phyloP scores from a whole-genome alignment of 2,329 filamentous ascomycete genomes.

The Hymenoscyphus infarciens region DNA sequence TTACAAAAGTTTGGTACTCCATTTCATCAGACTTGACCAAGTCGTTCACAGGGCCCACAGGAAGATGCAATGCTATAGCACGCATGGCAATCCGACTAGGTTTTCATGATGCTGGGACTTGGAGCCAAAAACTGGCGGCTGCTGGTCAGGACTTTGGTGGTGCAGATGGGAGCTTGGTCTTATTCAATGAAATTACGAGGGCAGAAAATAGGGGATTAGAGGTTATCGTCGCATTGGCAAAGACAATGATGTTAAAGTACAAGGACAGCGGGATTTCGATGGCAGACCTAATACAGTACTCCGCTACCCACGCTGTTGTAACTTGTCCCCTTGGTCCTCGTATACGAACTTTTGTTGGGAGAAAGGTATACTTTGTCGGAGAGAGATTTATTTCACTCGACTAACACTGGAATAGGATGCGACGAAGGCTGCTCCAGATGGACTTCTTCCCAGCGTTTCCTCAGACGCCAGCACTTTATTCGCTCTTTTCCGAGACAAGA shows the following conservation, averaged over 20 bases:
- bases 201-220: conserved; percentile 47
- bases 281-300: conserved; percentile 53
- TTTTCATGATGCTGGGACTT: conserved; percentile 47
- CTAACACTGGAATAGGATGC: conserved; percentile 36
- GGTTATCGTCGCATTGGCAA: conserved; percentile 41
- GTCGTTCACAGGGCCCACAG: conserved; percentile 13
- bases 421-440: conserved; percentile 37
- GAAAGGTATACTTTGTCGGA: conserved; percentile 26
- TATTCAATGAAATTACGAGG: conserved; percentile 38
- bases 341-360: conserved; percentile 49
- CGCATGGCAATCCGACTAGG: conserved; percentile 45
- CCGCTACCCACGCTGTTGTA: conserved; percentile 34
- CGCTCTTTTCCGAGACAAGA: conserved; percentile 42
- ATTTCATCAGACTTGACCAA: conserved; percentile 18
- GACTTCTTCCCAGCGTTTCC: not conserved
- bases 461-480: conserved; percentile 44
- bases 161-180: conserved; percentile 46
- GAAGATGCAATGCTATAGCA: conserved; percentile 42
- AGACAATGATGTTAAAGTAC: conserved; percentile 35
- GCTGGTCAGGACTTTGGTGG: conserved; percentile 37
- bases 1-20: conserved; percentile 16
- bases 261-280: conserved; percentile 43
- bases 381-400: not conserved
- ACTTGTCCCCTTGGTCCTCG: conserved; percentile 51
- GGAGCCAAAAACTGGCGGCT: conserved; percentile 36